Evolutionary conservation across 2,329 filamentous ascomycete genomes (phyloP).

Genomic region (Fusarium liriodendri): DNA sequence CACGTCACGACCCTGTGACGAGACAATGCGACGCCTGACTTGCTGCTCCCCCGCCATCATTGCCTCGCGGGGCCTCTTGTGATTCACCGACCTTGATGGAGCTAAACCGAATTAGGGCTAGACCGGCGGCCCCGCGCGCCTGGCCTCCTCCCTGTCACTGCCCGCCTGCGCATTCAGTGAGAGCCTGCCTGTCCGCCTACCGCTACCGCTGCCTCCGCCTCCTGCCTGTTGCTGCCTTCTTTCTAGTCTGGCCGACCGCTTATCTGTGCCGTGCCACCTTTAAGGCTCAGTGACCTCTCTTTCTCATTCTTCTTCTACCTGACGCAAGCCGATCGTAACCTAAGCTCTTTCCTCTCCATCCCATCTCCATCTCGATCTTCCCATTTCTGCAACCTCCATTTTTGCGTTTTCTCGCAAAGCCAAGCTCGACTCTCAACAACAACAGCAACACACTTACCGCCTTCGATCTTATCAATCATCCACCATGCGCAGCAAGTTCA

Average conservation of each 20-base stretch:
- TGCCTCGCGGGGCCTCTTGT: conserved; percentile 43
- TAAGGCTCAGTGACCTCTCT: conserved; percentile 32
- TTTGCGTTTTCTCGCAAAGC: conserved; percentile 4
- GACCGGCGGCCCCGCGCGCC: conserved; percentile 41
- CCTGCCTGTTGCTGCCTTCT: conserved; percentile 29
- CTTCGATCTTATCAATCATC: conserved; percentile 29
- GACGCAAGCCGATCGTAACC: conserved; percentile 45
- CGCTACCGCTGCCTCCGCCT: conserved; percentile 37
- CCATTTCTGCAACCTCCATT: conserved; percentile 1
- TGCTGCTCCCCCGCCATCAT: conserved; percentile 40
- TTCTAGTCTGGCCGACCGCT: conserved; percentile 42
- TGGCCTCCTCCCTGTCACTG: conserved; percentile 35
- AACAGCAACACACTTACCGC: conserved; percentile 31
- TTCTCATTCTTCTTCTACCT: conserved; percentile 44
- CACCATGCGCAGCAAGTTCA: conserved; percentile 99
- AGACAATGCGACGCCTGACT: conserved; percentile 42
- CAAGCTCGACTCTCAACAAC: conserved; percentile 10
- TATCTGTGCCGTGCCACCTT: conserved; percentile 42
- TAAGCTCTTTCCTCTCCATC: conserved; percentile 40
- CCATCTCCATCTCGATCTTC: conserved; percentile 22
- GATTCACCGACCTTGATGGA: conserved; percentile 36
- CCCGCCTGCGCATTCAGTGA: conserved; percentile 24
- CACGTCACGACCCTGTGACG: conserved; percentile 33
- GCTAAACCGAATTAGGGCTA: conserved; percentile 31
- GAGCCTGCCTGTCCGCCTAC: conserved; percentile 19